Percentiles rank a stretch among this genome's conserved stretches.
Evolutionary conservation across 352 stramenopile species (phyloP).

Genomic region (Phytophthora sp.): DNA sequence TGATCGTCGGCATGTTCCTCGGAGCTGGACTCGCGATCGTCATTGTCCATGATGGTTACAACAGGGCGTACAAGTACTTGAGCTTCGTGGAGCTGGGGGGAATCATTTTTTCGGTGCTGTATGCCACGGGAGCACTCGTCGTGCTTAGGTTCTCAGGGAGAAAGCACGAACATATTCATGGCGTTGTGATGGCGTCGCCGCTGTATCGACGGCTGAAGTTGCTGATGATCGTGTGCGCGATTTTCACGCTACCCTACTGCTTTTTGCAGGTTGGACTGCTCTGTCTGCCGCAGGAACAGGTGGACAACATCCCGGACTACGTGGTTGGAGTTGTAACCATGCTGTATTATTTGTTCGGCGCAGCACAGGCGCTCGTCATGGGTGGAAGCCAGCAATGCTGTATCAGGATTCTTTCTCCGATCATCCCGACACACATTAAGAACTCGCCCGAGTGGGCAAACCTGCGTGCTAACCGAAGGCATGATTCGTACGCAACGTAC

Average conservation of each 20-base stretch:
- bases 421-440: conserved; percentile 58
- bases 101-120: conserved; percentile 60
- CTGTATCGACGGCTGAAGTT: conserved; percentile 74
- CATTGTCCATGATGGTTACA: conserved; percentile 58
- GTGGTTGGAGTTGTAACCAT: conserved; percentile 59
- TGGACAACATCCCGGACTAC: conserved; percentile 62
- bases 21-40: conserved; percentile 42
- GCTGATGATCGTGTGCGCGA: conserved; percentile 61
- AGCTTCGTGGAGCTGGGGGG: conserved; percentile 52
- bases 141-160: conserved; percentile 50
- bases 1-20: conserved; percentile 44
- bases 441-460: conserved; percentile 59
- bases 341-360: conserved; percentile 72
- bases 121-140: conserved; percentile 46
- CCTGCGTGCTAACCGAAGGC: conserved; percentile 34
- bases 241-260: conserved; percentile 77
- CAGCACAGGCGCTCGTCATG: conserved; percentile 69
- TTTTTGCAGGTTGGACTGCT: conserved; percentile 56
- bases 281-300: conserved; percentile 38
- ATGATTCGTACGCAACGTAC: conserved; percentile 44
- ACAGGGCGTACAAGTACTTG: conserved; percentile 55
- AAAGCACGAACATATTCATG: conserved; percentile 77
- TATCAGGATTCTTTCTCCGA: conserved; percentile 52
- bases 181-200: conserved; percentile 67
- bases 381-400: conserved; percentile 70